Conservation (phyloP, 1,139 yeast genomes). For the Hyphopichia fennica region DNA sequence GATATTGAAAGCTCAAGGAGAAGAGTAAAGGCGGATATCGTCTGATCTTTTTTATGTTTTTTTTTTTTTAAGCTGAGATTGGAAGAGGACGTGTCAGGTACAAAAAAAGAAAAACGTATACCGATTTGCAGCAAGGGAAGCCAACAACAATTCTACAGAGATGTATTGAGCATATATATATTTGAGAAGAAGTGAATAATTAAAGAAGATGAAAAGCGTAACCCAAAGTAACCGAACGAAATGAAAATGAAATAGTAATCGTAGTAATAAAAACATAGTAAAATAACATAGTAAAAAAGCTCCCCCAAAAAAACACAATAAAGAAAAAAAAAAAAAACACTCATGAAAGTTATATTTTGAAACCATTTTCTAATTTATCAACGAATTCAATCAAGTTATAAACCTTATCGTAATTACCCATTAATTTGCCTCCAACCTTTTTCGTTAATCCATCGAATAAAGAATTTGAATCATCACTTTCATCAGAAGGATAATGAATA, state of each 20-base stretch:
- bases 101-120: too few species aligned
- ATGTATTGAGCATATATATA: too few species aligned
- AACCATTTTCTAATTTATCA: conserved; percentile 23
- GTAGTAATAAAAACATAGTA: not conserved
- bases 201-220: not conserved
- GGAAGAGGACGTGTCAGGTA: too few species aligned
- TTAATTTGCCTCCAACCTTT: conserved; percentile 20
- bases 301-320: not conserved
- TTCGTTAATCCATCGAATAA: conserved; percentile 26
- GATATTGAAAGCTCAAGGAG: too few species aligned
- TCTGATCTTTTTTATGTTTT: too few species aligned
- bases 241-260: not conserved
- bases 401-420: conserved; percentile 23
- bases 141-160: too few species aligned
- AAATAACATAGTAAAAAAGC: not conserved
- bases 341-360: conserved; percentile 10
- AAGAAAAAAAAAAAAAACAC: not conserved
- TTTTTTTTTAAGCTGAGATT: too few species aligned
- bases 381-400: conserved; percentile 28
- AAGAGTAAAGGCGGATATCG: too few species aligned
- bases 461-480: conserved; percentile 19
- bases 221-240: not conserved
- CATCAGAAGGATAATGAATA: conserved; percentile 11
- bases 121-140: too few species aligned
- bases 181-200: too few species aligned